Evolutionary conservation across 305 asterid genomes (phyloP), one percentile per base, ranked within the genome.

Genomic region (Solanum hybrid): DNA sequence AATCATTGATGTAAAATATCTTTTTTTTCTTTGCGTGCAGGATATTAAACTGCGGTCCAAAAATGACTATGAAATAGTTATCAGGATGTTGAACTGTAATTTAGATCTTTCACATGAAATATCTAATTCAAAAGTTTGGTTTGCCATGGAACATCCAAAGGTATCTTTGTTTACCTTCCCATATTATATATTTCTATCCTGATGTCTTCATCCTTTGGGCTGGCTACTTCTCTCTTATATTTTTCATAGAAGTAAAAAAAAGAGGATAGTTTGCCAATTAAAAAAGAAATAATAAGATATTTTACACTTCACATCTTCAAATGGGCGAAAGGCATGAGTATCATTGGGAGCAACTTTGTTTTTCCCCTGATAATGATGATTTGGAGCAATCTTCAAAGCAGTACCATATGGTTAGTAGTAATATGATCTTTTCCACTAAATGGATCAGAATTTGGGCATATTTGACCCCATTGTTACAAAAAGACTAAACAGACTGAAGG

Each of bases 81-180:
- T 97, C 93, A 92, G 90, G 91, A 93, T 95, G 89, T 89, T 97
- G 73, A 95, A 92, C 89, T 95, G 95, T 38, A 93, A 92, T 91
- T 89, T 92, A 90, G 92, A 85, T 45, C 88, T 92, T 73, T 93
- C 98, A 87, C 86, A 86, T 87, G 95, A 92, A 89, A 88, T 91
- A 69, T 94, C 94, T 19, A 92, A 93, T 93, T 94, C 97, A 79
- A 96, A 94, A 91, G 38, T 93, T 64, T 91, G 94, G 94, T 95
- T 95, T 90, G 94, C 96, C 31, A 88, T 97, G 90, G 96, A 97
- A 92, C 98, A 96, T 93, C 95, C 98, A 6, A 95, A 93, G 98
- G 99, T 96, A 95, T 79, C 80, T 79, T 90, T 91, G 69, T 64
- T 90, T 87, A 24, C 64, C 40, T 31, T 35, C 17, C 77, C 82